phyloP scores from a whole-genome alignment of 345 rosid genomes.

The Citrus sp. region DNA sequence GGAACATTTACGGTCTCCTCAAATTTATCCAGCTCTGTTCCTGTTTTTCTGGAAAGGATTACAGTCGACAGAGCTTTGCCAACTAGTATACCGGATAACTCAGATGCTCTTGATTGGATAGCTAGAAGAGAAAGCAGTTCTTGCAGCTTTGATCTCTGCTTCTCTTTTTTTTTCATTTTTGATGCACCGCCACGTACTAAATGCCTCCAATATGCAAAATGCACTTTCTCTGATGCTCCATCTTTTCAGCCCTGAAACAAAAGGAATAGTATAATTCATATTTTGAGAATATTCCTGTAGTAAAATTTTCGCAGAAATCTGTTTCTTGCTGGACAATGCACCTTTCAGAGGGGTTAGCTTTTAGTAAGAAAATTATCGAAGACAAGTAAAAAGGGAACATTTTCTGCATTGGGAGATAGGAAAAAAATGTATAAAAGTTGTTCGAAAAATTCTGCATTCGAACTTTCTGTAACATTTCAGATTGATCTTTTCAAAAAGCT shows the following conservation, averaged over 20 bases:
- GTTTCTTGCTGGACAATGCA: slow-evolving; percentile 63
- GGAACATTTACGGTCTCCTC: slow-evolving; percentile 39
- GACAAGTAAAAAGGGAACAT: background rate
- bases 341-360: background rate
- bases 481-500: background rate
- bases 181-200: slow-evolving; percentile 59
- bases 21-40: slow-evolving; percentile 27
- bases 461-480: background rate
- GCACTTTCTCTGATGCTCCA: slow-evolving; percentile 37
- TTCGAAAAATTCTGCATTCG: background rate
- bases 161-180: slow-evolving; percentile 50
- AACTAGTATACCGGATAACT: slow-evolving; percentile 18
- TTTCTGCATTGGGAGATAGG: background rate
- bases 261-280: slow-evolving; percentile 84
- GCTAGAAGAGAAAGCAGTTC: slow-evolving; percentile 83
- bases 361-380: background rate
- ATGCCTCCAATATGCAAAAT: slow-evolving; percentile 73
- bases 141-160: slow-evolving; percentile 90
- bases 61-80: slow-evolving; percentile 53
- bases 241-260: slow-evolving; percentile 48
- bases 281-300: slow-evolving; percentile 92
- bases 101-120: slow-evolving; percentile 45
- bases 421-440: too few species aligned
- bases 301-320: slow-evolving; percentile 81
- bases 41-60: slow-evolving; percentile 66